These are phyloP conservation scores for Ceratocystis diversiconidia DNA, from an alignment of 2,329 filamentous ascomycete genomes.

Conservation along the genomic window DNA sequence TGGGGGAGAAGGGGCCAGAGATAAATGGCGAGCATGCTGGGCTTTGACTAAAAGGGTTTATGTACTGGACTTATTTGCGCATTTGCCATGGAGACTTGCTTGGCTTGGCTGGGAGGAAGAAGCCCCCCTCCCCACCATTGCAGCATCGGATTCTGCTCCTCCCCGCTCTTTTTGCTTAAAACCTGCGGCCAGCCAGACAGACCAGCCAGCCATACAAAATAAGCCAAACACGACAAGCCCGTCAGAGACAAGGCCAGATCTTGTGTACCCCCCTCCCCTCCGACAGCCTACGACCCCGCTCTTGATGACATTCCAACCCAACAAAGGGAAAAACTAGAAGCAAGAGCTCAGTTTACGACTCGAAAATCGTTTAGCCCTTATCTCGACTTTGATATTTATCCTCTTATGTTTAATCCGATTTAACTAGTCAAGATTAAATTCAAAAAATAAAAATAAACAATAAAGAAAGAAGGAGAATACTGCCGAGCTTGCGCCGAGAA, in stretches of 20 bases:
- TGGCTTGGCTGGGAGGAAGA: too few species aligned
- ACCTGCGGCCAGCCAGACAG: too few species aligned
- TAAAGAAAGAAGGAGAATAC: not conserved
- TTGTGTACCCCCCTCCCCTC: not conserved
- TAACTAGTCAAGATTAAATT: not conserved
- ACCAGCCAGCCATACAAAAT: too few species aligned
- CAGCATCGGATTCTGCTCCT: too few species aligned
- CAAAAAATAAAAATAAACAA: not conserved
- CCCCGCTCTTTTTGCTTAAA: too few species aligned
- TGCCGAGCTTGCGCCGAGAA: constrained; percentile 8
- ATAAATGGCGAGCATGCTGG: too few species aligned
- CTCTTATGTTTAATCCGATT: too few species aligned
- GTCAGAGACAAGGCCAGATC: not conserved
- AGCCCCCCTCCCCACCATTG: too few species aligned
- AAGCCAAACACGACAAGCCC: not conserved
- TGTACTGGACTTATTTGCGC: too few species aligned
- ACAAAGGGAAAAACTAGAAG: not conserved
- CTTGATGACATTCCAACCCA: constrained; percentile 9
- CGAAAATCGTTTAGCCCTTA: not conserved
- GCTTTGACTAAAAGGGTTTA: too few species aligned
- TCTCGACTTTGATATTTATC: not conserved
- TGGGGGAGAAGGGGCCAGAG: too few species aligned
- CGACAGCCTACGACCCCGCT: constrained; percentile 4
- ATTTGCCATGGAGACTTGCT: too few species aligned
- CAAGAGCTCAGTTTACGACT: not conserved